These are phyloP conservation scores for Polygonum aviculare DNA, from an alignment of 148 eudicot species.

Conservation along the genomic window DNA sequence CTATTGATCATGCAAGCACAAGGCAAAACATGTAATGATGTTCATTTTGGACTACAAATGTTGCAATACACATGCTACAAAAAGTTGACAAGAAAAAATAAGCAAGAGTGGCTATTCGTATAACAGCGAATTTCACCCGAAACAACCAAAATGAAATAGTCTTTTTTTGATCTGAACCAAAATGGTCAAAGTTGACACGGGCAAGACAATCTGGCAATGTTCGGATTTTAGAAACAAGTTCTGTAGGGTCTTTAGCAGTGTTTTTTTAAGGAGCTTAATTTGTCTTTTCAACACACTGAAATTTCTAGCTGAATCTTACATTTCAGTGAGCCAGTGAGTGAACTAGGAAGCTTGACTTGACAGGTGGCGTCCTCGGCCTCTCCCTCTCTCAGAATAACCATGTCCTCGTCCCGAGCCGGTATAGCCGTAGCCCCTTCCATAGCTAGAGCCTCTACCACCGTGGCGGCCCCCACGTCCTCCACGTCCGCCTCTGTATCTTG, in stretches of 20 bases:
- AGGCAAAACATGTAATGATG: too few species aligned
- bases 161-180: too few species aligned
- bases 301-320: neutral
- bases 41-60: too few species aligned
- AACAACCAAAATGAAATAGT: too few species aligned
- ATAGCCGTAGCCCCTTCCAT: slow-evolving; percentile 7
- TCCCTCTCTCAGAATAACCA: slow-evolving; percentile 4
- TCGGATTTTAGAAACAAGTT: neutral
- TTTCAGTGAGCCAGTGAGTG: neutral
- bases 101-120: neutral
- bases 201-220: neutral
- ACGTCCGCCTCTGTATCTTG: slow-evolving; percentile 59
- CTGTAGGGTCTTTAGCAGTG: neutral
- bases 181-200: neutral
- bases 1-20: too few species aligned
- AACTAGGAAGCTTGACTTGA: neutral
- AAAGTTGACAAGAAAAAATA: too few species aligned
- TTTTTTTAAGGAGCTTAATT: neutral
- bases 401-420: slow-evolving; percentile 6
- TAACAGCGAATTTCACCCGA: too few species aligned
- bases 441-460: slow-evolving; percentile 1
- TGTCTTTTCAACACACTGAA: neutral
- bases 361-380: neutral
- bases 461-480: slow-evolving; percentile 30
- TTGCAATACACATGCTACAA: too few species aligned